Conservation (phyloP, 2,329 filamentous ascomycete species). For the Lecanicillium sp. region DNA sequence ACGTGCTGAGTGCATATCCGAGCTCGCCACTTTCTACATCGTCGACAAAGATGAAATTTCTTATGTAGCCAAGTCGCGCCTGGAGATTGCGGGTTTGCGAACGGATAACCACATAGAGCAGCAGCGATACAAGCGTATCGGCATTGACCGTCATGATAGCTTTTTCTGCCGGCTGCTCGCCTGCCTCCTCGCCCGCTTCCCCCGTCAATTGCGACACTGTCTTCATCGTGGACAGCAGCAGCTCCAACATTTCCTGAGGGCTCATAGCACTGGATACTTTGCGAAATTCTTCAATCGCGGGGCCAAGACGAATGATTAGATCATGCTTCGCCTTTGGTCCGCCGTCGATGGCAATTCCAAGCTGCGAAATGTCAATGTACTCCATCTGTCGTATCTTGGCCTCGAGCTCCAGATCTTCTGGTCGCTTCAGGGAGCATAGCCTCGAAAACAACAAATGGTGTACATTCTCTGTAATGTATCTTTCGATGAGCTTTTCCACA, state of each 20-base stretch:
- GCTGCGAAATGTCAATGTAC: constrained; percentile 87
- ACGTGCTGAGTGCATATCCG: constrained; percentile 91
- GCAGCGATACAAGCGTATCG: constrained; percentile 84
- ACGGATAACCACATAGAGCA: constrained; percentile 87
- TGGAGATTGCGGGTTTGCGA: constrained; percentile 83
- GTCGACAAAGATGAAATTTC: constrained; percentile 95
- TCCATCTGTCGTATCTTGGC: constrained; percentile 89
- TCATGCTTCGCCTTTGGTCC: constrained; percentile 74
- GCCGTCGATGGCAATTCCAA: constrained; percentile 80
- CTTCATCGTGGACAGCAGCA: constrained; percentile 75
- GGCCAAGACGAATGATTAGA: constrained; percentile 67
- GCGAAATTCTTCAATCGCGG: constrained; percentile 82
- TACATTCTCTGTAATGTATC: constrained; percentile 88
- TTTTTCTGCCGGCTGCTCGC: constrained; percentile 41
- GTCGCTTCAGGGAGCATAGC: constrained; percentile 68
- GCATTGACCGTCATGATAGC: constrained; percentile 63
- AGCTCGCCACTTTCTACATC: constrained; percentile 95
- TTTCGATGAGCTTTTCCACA: constrained; percentile 90
- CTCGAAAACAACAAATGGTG: constrained; percentile 85
- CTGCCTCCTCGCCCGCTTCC: constrained; percentile 27
- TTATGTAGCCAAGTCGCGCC: constrained; percentile 86
- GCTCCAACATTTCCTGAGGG: constrained; percentile 83
- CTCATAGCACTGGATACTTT: constrained; percentile 72
- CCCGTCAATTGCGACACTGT: constrained; percentile 65
- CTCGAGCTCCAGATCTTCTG: constrained; percentile 83